Base-by-base conservation (phyloP, 352 stramenopile species). In the Saprolegnia parasitica region DNA sequence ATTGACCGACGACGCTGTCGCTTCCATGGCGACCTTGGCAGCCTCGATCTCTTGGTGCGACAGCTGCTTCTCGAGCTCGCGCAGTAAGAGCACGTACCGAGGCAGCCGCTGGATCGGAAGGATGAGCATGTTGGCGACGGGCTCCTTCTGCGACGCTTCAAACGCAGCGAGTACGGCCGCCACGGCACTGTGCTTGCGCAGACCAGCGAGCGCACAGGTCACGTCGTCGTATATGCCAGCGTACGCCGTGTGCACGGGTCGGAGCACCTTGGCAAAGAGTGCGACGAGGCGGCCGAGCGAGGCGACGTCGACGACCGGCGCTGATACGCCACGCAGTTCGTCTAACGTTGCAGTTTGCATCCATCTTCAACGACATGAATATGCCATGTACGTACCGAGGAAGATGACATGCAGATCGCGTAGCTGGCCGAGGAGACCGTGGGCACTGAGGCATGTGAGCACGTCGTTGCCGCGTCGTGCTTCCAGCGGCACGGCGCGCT, bases 71-170 rank as follows among this genome's bases (percentile, higher is more conserved):
- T 49, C 42, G 13, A 49, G 42, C 42, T 49, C 42, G 13, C 42
- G 42, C 18, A 97, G 72, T 4, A 97, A 72, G 39, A 97, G 65
- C 56, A 96, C 93, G 75, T 97, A 97, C 1, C 90, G 79, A 23
- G 91, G 91, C 42, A 97, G 94, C 5, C 91, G 84, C 75, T 97
- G 91, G 35, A 97, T 95, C 0, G 91, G 91, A 81, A 95, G 93
- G 72, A 97, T 97, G 35, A 97, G 68, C 49, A 96, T 65, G 55
- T 83, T 94, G 13, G 42, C 42, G 42, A 49, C 8, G 1, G 42
- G 42, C 42, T 49, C 42, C 11, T 49, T 15, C 13, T n/a, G 42
- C 42, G 11, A n/a, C 42, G 42, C 42, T n/a, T 49, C 42, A 49
- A 49, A 49, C 13, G 42, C 42, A 15, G 42, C 42, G 10, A 49